Evolutionary conservation across 2,329 filamentous ascomycete genomes (phyloP).

Genomic region (Thielaviopsis punctulata): DNA sequence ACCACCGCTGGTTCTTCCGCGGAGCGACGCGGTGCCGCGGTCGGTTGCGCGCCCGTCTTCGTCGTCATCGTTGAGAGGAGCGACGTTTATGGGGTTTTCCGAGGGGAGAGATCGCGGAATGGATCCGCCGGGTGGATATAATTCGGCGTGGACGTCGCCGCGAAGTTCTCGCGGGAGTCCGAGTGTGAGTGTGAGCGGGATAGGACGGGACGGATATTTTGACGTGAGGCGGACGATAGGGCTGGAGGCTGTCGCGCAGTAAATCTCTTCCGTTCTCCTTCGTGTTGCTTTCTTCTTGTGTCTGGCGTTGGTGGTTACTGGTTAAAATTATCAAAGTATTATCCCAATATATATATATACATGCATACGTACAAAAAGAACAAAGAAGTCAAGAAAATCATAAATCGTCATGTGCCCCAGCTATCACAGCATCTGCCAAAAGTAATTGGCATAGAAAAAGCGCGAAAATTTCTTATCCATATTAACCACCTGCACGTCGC

Average conservation of each 20-base stretch:
- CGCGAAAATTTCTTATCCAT: slow-evolving; percentile 82
- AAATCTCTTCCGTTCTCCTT: neutral
- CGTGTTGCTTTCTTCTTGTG: neutral
- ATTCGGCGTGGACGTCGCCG: slow-evolving; percentile 6
- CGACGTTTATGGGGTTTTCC: slow-evolving; percentile 10
- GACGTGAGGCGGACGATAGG: slow-evolving; percentile 3
- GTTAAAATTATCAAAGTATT: too few species aligned
- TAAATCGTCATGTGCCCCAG: neutral
- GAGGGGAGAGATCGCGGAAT: slow-evolving; percentile 10
- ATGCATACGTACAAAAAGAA: too few species aligned
- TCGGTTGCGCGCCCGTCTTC: neutral
- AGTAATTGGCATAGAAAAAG: slow-evolving; percentile 89
- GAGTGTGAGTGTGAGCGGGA: neutral
- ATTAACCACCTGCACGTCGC: slow-evolving; percentile 87
- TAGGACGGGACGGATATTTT: slow-evolving; percentile 1
- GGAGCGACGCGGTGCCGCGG: neutral
- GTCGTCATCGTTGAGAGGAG: neutral
- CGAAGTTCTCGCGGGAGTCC: neutral
- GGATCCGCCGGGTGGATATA: neutral
- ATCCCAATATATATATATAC: neutral
- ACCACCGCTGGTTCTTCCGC: neutral
- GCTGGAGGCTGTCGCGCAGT: slow-evolving; percentile 6
- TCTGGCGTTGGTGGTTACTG: too few species aligned
- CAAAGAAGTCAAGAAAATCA: neutral
- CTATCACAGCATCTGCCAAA: slow-evolving; percentile 67